Evolutionary conservation across 2,329 filamentous ascomycete genomes (phyloP), one percentile per base, ranked within the genome.

Genomic region (Epichloe scottii): DNA sequence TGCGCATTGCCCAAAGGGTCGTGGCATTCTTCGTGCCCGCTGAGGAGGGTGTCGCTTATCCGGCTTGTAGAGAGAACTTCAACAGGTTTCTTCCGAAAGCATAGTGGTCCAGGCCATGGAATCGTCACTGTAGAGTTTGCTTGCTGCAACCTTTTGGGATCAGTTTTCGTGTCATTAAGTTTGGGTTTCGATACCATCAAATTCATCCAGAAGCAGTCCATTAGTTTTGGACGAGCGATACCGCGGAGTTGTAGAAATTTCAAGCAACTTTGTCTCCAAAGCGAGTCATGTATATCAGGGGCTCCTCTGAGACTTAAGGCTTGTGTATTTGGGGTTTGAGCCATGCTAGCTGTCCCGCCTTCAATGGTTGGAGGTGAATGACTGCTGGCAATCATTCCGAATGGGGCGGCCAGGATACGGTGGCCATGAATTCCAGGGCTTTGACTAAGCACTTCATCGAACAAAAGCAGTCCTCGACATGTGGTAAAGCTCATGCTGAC

Each of bases 251-350:
- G 71, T 4, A 81, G 65, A 23, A 78, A 64, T 51, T 69, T 75
- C 41, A 73, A 64, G 52, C 76, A 79, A 21, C 72, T 69, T 42
- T 66, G 69, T 49, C 72, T 76, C 76, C 75, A 78, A 12, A 71
- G 61, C 3, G 66, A 66, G 12, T 70, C 67, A 40, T 67, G 68
- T 14, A 68, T 64, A 38, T 73, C 70, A 21, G 60, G 61, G 10
- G 70, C 66, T 5, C 68, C 61, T 38, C 69, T 68, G 10, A 69
- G 57, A 26, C 72, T 71, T 50, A 73, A 59, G 7, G 71, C 62
- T 54, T 79, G 77, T 0, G 75, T 73, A 55, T 76, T 77, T 12
- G 77, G 77, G 1, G 76, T 78, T 50, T 76, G 74, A 4, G 68
- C 72, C 35, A 71, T 59, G 17, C 66, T 68, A 37, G 70, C 67